A percentile compares a stretch with the other conserved stretches of the same genome.
These are phyloP conservation scores for Penicillium sp. DNA, from an alignment of 2,329 filamentous ascomycete species.

Conservation along the genomic window DNA sequence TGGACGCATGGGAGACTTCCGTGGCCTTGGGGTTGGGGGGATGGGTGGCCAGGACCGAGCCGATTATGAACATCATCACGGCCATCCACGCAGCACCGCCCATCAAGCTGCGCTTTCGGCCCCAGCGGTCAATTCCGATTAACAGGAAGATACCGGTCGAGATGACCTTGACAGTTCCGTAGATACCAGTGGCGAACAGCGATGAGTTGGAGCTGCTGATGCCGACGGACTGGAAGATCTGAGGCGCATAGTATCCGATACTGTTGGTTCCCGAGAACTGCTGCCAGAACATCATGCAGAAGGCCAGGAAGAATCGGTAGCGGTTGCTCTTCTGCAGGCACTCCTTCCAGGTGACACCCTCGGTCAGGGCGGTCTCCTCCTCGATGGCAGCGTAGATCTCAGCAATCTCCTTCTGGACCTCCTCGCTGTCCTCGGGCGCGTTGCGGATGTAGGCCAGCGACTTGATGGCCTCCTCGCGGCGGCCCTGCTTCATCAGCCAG, in stretches of 20 bases:
- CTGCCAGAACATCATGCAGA: constrained; percentile 45
- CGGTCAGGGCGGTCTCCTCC: constrained; percentile 43
- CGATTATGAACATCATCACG: constrained; percentile 45
- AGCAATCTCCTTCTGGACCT: constrained; percentile 37
- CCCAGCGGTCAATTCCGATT: constrained; percentile 43
- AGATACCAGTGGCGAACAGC: constrained; percentile 43
- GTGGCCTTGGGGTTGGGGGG: constrained; percentile 32
- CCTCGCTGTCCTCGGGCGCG: constrained; percentile 29
- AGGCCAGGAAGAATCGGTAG: constrained; percentile 40
- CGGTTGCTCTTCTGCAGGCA: constrained; percentile 42
- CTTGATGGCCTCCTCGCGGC: constrained; percentile 46
- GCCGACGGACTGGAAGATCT: constrained; percentile 42
- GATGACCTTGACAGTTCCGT: constrained; percentile 43
- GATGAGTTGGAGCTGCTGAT: constrained; percentile 36
- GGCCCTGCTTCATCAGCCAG: constrained; percentile 57
- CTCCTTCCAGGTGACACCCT: constrained; percentile 47
- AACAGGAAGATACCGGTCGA: constrained; percentile 40
- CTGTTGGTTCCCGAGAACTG: constrained; percentile 45
- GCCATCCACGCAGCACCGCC: constrained; percentile 39
- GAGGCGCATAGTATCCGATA: constrained; percentile 44
- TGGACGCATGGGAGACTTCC: constrained; percentile 35
- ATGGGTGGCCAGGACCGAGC: constrained; percentile 35
- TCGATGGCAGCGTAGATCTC: constrained; percentile 46
- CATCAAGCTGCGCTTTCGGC: constrained; percentile 38
- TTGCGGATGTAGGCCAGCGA: constrained; percentile 43